Conservation (phyloP, 768 basidiomycete genomes). For the Leccinum subgranulosum region DNA sequence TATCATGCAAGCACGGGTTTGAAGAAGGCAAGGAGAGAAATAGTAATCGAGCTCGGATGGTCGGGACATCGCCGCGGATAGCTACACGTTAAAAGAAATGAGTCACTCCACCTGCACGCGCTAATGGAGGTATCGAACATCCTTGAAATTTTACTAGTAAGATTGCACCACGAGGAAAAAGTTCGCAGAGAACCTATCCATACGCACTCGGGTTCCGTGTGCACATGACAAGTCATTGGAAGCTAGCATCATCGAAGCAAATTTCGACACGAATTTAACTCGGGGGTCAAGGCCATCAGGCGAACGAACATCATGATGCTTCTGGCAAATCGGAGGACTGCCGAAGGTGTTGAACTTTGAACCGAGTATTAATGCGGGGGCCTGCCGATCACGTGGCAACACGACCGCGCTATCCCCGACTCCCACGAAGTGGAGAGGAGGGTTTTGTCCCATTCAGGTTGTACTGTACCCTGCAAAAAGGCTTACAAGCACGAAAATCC, state of each 20-base stretch:
- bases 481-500: too few relatives aligned
- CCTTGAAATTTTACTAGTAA: background rate
- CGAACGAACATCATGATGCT: background rate
- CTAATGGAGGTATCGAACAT: background rate
- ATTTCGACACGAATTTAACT: background rate
- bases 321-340: background rate
- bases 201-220: background rate
- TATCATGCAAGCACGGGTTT: background rate
- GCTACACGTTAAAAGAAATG: background rate
- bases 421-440: too few relatives aligned
- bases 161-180: background rate
- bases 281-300: background rate
- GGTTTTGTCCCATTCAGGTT: too few relatives aligned
- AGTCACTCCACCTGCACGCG: background rate
- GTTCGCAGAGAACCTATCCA: background rate
- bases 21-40: background rate
- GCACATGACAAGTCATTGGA: constrained; percentile 3
- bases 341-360: constrained; percentile 16
- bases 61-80: too few relatives aligned
- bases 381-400: background rate
- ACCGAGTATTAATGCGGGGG: background rate
- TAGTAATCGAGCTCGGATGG: background rate
- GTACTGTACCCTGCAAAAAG: too few relatives aligned
- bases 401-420: background rate
- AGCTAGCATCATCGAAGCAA: background rate